phyloP scores from a whole-genome alignment of 257 asterid species.

The Salvia rosmarinus region DNA sequence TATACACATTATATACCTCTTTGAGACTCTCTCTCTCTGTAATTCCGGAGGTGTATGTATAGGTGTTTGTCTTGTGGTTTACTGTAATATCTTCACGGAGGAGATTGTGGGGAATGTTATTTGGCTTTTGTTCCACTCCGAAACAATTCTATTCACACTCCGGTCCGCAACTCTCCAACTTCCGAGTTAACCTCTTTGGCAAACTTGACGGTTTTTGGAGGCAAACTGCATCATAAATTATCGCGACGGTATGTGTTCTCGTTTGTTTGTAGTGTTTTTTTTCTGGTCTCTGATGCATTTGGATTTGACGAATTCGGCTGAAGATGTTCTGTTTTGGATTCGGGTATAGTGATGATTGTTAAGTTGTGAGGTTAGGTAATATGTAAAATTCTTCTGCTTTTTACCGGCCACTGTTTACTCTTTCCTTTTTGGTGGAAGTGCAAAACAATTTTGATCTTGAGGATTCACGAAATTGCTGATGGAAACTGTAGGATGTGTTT shows the following conservation, averaged over 20 bases:
- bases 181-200: background rate
- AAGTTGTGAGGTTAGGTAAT: constrained; percentile 23
- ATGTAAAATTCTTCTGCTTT: background rate
- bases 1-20: constrained; percentile 33
- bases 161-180: constrained; percentile 43
- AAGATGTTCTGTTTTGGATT: constrained; percentile 9
- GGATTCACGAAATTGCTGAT: constrained; percentile 18
- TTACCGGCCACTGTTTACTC: background rate
- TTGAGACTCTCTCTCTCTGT: background rate
- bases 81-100: constrained; percentile 19
- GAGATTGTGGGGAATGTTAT: constrained; percentile 39
- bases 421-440: background rate
- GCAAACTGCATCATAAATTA: constrained; percentile 11
- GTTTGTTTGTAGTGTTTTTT: constrained; percentile 4
- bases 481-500: background rate
- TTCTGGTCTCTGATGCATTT: constrained; percentile 5
- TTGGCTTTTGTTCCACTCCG: constrained; percentile 42
- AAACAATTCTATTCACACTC: constrained; percentile 46
- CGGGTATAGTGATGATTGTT: constrained; percentile 10
- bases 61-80: constrained; percentile 38
- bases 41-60: constrained; percentile 22
- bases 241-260: constrained; percentile 30
- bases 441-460: constrained; percentile 12
- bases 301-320: constrained; percentile 16
- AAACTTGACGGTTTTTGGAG: constrained; percentile 20